Percentiles rank a stretch among this genome's conserved stretches.
Evolutionary conservation across 1,284 basidiomycete genomes (phyloP).

Genomic region (Leccinum colubrinum): DNA sequence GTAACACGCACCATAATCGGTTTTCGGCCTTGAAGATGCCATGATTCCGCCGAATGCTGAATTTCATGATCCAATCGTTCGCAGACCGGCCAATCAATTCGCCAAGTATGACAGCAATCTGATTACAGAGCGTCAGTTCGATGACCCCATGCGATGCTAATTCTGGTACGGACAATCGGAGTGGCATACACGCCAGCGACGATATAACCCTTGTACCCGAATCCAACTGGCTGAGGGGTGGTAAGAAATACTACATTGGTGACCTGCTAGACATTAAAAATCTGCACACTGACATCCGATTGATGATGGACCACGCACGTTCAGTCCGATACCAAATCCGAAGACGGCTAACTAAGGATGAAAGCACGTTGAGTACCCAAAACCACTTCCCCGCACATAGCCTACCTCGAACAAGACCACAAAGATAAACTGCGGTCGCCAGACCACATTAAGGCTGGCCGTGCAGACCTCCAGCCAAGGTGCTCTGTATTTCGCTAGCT

Average conservation of each 20-base stretch:
- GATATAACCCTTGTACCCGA: constrained; percentile 52
- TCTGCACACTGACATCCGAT: neutral
- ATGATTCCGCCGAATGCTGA: constrained; percentile 53
- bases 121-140: neutral
- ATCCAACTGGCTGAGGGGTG: constrained; percentile 55
- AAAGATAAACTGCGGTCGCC: constrained; percentile 61
- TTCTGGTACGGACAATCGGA: constrained; percentile 48
- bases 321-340: constrained; percentile 71
- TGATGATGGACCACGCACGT: constrained; percentile 41
- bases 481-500: constrained; percentile 59
- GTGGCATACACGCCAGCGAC: constrained; percentile 62
- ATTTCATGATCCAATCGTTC: constrained; percentile 66
- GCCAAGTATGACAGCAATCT: constrained; percentile 65
- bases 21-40: constrained; percentile 74
- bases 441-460: constrained; percentile 53
- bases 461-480: constrained; percentile 49
- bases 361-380: neutral
- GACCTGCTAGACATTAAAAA: constrained; percentile 38
- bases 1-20: constrained; percentile 54
- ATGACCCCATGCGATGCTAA: neutral
- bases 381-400: neutral
- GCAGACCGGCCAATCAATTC: constrained; percentile 64
- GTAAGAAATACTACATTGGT: constrained; percentile 74
- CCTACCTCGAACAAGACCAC: constrained; percentile 57
- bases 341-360: constrained; percentile 51